Evolutionary conservation across 805 yeast genomes (phyloP), one percentile per base, ranked within the genome.

Genomic region (Priceomyces castillae): DNA sequence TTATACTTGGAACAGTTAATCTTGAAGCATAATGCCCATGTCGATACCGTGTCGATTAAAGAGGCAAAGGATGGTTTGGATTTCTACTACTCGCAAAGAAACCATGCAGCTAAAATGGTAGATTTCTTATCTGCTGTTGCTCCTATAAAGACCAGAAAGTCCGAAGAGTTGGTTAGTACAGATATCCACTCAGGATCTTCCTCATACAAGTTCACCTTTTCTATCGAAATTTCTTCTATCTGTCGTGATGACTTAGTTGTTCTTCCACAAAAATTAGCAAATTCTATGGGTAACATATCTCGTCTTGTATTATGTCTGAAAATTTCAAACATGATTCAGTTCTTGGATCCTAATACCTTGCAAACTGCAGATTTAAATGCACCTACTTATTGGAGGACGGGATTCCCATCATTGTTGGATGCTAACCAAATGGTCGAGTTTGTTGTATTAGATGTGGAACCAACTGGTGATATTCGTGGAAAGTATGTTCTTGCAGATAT

Each of bases 201-300:
- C 19, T 78, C 83, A 44, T 94, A 88, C 71, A 94, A 94, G 70
- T 94, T 92, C 62, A 77, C 97, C 5, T 92, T 76, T 61, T 88
- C 97, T 16, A 86, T 92, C 35, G 99, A 94, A 68, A 82, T 94
- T 53, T 96, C 87, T 1, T 99, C 99, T 15, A 82, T 95, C 34
- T 94, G 99, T 78, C 86, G 94, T 65, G 99, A 94, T 61, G 99
- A 95, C 62, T 74, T 94, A 54, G 96, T 94, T 19, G 88, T 92
- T 26, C 72, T 94, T 52, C 99, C 99, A 23, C 84, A 84, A 61
- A 85, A 84, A 59, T 65, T 92, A 53, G 97, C 98, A 5, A 79
- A 81, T 49, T 77, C 86, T 12, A 62, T 88, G 69, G 97, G 98
- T 44, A 84, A 84, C 61, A 86, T 89, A 45, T 74, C 90, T 26